Evolutionary conservation across 805 yeast genomes (phyloP).

Genomic region (Kuraishia piskuri): DNA sequence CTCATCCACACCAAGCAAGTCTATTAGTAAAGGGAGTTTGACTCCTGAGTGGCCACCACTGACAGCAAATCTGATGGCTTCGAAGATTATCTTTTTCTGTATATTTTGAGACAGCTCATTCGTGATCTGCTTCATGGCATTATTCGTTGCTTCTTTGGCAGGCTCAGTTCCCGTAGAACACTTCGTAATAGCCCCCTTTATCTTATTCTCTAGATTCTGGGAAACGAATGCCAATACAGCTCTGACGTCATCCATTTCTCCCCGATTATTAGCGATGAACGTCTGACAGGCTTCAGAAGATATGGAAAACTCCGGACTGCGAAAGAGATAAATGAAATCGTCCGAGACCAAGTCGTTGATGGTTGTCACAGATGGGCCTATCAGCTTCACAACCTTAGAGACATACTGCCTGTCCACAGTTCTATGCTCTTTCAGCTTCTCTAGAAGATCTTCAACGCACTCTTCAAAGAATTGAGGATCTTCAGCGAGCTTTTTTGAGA

Average conservation of each 20-base stretch:
- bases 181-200: conserved; percentile 6
- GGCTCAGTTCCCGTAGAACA: conserved; percentile 3
- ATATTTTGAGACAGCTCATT: conserved; percentile 4
- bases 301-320: conserved; percentile 14
- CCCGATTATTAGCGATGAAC: background rate
- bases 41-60: conserved; percentile 67
- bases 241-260: background rate
- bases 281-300: conserved; percentile 7
- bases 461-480: conserved; percentile 26
- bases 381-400: conserved; percentile 27
- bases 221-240: conserved; percentile 7
- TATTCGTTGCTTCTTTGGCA: background rate
- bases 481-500: conserved; percentile 31
- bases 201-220: background rate
- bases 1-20: conserved; percentile 41
- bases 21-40: conserved; percentile 48
- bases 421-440: conserved; percentile 11
- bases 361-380: conserved; percentile 43
- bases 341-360: conserved; percentile 40
- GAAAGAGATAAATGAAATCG: conserved; percentile 41
- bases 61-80: conserved; percentile 56
- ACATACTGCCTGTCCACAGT: conserved; percentile 24
- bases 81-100: conserved; percentile 38
- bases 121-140: background rate
- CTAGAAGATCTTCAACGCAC: conserved; percentile 24